Percentiles rank a stretch among this genome's conserved stretches.
Evolutionary conservation across 1,284 basidiomycete genomes (phyloP).

Genomic region (Macrocystidia cucumis): DNA sequence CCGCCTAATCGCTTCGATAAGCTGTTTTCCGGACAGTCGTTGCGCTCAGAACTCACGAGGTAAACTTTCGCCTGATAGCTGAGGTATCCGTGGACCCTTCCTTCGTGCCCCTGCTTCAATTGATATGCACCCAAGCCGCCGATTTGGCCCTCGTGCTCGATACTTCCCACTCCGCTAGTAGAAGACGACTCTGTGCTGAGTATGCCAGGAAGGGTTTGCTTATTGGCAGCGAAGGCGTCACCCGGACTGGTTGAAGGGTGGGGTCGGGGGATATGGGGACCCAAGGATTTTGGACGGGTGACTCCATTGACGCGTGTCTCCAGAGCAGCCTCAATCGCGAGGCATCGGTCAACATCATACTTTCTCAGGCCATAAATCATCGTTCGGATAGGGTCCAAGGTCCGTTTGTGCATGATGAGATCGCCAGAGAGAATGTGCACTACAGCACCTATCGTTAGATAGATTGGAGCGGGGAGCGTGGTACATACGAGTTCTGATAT

Average conservation of each 20-base stretch:
- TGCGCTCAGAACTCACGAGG: slow-evolving; percentile 31
- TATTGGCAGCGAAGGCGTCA: too few species aligned
- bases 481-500: slow-evolving; percentile 47
- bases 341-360: slow-evolving; percentile 56
- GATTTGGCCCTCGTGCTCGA: too few species aligned
- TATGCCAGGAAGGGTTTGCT: too few species aligned
- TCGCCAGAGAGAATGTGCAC: slow-evolving; percentile 67
- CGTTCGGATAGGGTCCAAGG: slow-evolving; percentile 58
- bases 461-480: background rate
- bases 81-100: slow-evolving; percentile 60
- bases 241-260: too few species aligned
- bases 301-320: background rate
- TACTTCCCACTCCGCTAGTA: too few species aligned
- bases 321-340: slow-evolving; percentile 46
- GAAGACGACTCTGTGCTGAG: too few species aligned
- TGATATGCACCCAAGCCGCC: too few species aligned
- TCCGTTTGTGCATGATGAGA: slow-evolving; percentile 60
- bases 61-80: slow-evolving; percentile 65
- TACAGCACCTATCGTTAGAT: slow-evolving; percentile 15
- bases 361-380: slow-evolving; percentile 58
- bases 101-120: too few species aligned
- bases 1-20: slow-evolving; percentile 33
- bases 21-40: background rate
- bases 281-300: too few species aligned
- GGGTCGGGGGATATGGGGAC: too few species aligned